Evolutionary conservation across 2,329 filamentous ascomycete genomes (phyloP).

Genomic region (Beauveria brongniartii): DNA sequence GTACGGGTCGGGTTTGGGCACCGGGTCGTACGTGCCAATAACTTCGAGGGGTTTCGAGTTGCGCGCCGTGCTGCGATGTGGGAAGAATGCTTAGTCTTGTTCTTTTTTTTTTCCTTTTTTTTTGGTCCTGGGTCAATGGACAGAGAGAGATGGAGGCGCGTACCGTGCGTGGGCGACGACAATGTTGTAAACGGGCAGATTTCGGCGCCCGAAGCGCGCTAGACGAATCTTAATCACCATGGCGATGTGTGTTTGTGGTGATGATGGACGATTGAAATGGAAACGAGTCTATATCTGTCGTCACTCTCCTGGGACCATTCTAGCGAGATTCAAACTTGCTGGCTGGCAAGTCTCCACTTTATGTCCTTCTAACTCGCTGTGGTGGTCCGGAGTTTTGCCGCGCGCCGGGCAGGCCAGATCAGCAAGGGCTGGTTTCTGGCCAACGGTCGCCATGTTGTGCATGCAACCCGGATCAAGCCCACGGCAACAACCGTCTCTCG

Average conservation of each 20-base stretch:
- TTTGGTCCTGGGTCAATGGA: too few species aligned
- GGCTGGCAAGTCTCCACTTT: background rate
- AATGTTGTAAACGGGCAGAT: constrained; percentile 94
- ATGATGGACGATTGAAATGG: background rate
- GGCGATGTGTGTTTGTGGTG: constrained; percentile 18
- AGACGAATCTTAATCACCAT: constrained; percentile 96
- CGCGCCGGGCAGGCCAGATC: background rate
- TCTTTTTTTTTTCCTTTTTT: background rate
- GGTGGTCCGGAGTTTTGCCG: constrained; percentile 30
- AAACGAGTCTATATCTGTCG: background rate
- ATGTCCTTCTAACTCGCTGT: background rate
- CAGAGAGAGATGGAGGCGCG: constrained; percentile 15
- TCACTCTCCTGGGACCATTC: background rate
- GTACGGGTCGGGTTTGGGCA: constrained; percentile 54
- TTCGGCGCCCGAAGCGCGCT: constrained; percentile 82
- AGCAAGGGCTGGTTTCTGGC: too few species aligned
- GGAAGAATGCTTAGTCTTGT: background rate
- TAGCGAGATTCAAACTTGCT: background rate
- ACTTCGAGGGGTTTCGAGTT: constrained; percentile 90
- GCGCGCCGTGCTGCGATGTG: constrained; percentile 60
- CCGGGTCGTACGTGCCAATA: constrained; percentile 68
- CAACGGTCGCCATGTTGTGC: too few species aligned
- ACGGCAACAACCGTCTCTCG: background rate
- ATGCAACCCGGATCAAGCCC: background rate
- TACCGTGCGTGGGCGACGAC: constrained; percentile 90